Evolutionary conservation across 2,329 filamentous ascomycete species (phyloP), one percentile per base, ranked within the genome.

Genomic region (Sporothrix pallida): DNA sequence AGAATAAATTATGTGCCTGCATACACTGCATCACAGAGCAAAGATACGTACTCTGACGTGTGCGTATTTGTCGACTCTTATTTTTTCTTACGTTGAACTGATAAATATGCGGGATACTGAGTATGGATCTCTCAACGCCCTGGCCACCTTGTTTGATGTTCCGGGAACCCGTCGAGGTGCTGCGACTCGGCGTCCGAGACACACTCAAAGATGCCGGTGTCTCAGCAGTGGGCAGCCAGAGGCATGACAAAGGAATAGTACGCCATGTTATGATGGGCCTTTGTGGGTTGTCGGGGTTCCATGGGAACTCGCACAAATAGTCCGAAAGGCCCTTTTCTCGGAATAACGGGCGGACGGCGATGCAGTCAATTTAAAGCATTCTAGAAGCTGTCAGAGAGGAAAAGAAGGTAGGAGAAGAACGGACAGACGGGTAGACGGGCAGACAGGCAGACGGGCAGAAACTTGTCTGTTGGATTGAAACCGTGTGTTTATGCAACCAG

Each of bases 61-160:
- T 37, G 31, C 7, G 31, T 37, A 37, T 37, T 37, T 37, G 31
- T 37, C 31, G 31, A 37, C 7, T 37, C 2, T 37, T 37, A 37
- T 7, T 37, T 37, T 37, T 7, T 37, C 31, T 37, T 37, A 37
- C 31, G 4, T 37, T 37, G 31, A 37, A 37, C 31, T 37, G 31
- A 37, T 37, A 37, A 37, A 37, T 37, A 37, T 37, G 31, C 31
- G 31, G 31, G 31, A 37, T 37, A 37, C 31, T 37, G 4, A 37
- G 31, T 37, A 37, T 37, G 31, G 31, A 37, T 37, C 31, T 6
- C 54, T 58, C 23, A n/a, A 71, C 52, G 69, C 69, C 69, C 54
- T 37, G 69, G 54, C 69, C 69, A 60, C 69, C 69, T 50, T 65
- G 70, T 72, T 72, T 65, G 58, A 72, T 63, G 23, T 65, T 54